A percentile compares a stretch with the other conserved stretches of the same genome.
phyloP scores from a whole-genome alignment of 2,329 filamentous ascomycete genomes.

The Colletotrichum aenigma region DNA sequence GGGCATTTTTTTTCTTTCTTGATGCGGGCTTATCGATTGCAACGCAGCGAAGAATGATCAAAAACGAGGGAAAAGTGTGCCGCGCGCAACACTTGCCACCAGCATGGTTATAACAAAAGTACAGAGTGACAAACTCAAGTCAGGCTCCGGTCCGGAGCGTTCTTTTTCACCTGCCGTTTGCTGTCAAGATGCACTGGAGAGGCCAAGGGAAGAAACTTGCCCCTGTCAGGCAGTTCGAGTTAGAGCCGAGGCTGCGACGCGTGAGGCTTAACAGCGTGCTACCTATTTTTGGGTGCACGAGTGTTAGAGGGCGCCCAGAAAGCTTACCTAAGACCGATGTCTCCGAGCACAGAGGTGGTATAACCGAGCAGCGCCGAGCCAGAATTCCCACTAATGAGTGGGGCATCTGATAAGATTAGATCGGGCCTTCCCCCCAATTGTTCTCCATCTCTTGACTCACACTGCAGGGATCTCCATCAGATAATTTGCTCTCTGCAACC shows the following conservation, averaged over 20 bases:
- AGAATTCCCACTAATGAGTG: not conserved
- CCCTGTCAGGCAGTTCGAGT: conserved; percentile 2
- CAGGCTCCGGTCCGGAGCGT: conserved; percentile 12
- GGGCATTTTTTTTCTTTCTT: not conserved
- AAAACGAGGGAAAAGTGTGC: not conserved
- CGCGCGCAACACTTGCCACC: not conserved
- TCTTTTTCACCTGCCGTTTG: conserved; percentile 11
- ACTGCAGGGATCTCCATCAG: conserved; percentile 16
- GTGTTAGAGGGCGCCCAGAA: not conserved
- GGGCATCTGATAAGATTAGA: conserved; percentile 23
- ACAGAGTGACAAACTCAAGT: conserved; percentile 13
- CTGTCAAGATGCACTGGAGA: conserved; percentile 16
- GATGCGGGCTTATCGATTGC: not conserved
- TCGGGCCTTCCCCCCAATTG: conserved; percentile 9
- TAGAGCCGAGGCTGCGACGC: conserved; percentile 1
- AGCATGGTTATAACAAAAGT: conserved; percentile 18
- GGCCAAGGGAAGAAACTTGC: conserved; percentile 16
- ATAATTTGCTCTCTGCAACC: conserved; percentile 10
- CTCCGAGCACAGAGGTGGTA: conserved; percentile 10
- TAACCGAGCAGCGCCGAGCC: conserved; percentile 1
- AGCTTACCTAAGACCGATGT: conserved; percentile 1
- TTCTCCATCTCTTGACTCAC: conserved; percentile 16
- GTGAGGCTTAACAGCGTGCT: not conserved
- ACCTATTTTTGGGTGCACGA: accelerated
- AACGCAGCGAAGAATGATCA: not conserved